These are phyloP conservation scores for Ophiostoma angusticollis DNA, from an alignment of 2,329 filamentous ascomycete species.

Conservation along the genomic window DNA sequence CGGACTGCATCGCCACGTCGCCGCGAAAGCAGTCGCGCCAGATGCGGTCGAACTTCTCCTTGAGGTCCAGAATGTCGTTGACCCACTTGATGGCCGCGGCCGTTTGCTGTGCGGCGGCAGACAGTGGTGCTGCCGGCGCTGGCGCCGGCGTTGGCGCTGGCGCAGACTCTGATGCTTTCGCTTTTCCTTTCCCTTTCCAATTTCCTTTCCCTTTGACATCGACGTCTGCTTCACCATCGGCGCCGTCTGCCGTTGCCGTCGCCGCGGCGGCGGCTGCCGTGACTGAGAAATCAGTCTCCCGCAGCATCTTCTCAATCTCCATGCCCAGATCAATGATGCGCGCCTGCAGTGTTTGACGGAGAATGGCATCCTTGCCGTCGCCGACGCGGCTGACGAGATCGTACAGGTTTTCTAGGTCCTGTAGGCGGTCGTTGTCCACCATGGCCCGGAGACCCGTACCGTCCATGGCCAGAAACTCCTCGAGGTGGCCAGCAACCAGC, in stretches of 20 bases:
- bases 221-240: too few relatives aligned
- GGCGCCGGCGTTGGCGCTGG: slow-evolving; percentile 30
- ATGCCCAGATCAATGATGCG: slow-evolving; percentile 68
- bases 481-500: slow-evolving; percentile 64
- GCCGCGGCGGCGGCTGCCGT: slow-evolving; percentile 26
- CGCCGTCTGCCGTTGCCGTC: background rate
- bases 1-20: slow-evolving; percentile 67
- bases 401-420: slow-evolving; percentile 72
- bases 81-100: slow-evolving; percentile 89
- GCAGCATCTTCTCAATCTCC: slow-evolving; percentile 62
- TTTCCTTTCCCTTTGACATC: background rate
- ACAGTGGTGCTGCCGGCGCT: slow-evolving; percentile 27
- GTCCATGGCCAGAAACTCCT: slow-evolving; percentile 74
- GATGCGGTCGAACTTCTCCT: slow-evolving; percentile 79
- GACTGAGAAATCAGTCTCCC: slow-evolving; percentile 40
- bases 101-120: slow-evolving; percentile 63
- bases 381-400: slow-evolving; percentile 62
- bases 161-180: too few relatives aligned
- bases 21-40: slow-evolving; percentile 59
- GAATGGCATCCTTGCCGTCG: slow-evolving; percentile 57
- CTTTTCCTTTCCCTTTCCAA: background rate
- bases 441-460: slow-evolving; percentile 74
- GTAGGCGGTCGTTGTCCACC: slow-evolving; percentile 76
- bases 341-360: slow-evolving; percentile 58
- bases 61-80: slow-evolving; percentile 72